phyloP scores from a whole-genome alignment of 306 rosid species.

The Geum urbanum region DNA sequence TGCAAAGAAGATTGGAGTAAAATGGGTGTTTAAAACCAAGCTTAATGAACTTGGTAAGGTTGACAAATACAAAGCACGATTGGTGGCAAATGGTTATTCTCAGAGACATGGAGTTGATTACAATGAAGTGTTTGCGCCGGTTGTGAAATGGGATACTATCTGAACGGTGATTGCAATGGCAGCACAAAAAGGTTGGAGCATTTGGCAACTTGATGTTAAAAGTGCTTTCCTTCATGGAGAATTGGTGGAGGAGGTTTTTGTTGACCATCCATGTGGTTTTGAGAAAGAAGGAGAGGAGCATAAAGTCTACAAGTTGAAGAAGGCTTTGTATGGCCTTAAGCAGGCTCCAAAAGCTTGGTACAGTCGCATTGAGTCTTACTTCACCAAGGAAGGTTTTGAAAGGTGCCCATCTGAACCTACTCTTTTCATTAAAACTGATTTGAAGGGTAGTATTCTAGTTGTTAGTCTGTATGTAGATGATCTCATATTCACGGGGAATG shows the following conservation, averaged over 20 bases:
- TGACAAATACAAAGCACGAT: neutral
- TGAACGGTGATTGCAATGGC: neutral
- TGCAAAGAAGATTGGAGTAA: neutral
- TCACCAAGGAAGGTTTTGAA: neutral
- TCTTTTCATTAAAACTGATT: neutral
- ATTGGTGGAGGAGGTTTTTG: neutral
- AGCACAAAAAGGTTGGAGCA: neutral
- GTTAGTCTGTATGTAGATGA: neutral
- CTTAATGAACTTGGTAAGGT: neutral
- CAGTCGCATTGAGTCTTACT: neutral
- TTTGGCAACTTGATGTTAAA: neutral
- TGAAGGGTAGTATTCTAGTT: neutral
- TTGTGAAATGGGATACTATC: neutral
- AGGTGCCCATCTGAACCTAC: neutral
- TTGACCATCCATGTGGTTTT: neutral
- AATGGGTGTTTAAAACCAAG: constrained; percentile 3
- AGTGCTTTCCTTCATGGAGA: neutral
- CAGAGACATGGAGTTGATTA: too few relatives aligned
- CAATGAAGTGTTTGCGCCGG: too few relatives aligned
- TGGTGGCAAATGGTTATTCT: neutral
- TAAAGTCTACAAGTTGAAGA: neutral
- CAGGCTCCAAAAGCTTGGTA: neutral
- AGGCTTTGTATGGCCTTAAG: neutral
- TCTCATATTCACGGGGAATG: neutral
- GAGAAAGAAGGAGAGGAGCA: constrained; percentile 5